These are phyloP conservation scores for Adansonia digitata DNA, from an alignment of 345 rosid species.

Conservation along the genomic window DNA sequence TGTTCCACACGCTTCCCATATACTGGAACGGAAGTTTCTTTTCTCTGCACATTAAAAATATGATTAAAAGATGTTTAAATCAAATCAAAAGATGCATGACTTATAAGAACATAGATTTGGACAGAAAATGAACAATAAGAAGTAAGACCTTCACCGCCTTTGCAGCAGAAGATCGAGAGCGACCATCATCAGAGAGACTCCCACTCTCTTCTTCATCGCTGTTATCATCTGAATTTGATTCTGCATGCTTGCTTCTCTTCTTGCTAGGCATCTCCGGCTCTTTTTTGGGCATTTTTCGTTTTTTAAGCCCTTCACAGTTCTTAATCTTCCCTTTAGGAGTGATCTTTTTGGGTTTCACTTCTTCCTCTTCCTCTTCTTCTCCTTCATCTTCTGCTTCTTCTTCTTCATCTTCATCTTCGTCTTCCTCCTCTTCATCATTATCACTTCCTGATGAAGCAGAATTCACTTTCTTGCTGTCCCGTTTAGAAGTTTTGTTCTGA, in stretches of 20 bases:
- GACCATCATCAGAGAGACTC: conserved; percentile 41
- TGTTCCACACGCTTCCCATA: conserved; percentile 82
- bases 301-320: conserved; percentile 44
- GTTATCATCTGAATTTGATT: conserved; percentile 34
- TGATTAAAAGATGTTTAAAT: conserved; percentile 6
- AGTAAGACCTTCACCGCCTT: conserved; percentile 46
- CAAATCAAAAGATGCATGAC: conserved; percentile 1
- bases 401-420: conserved; percentile 50
- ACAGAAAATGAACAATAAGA: conserved; percentile 9
- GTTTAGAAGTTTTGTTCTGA: conserved; percentile 35
- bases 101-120: conserved; percentile 2
- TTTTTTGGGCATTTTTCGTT: conserved; percentile 46
- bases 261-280: conserved; percentile 37
- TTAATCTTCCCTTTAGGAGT: conserved; percentile 28
- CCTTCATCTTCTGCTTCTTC: conserved; percentile 38
- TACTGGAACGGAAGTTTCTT: conserved; percentile 51
- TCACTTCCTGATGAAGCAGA: conserved; percentile 43
- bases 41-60: conserved; percentile 47
- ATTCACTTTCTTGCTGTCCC: conserved; percentile 28
- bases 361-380: conserved; percentile 34
- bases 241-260: conserved; percentile 43
- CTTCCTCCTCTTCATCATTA: conserved; percentile 37
- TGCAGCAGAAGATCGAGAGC: conserved; percentile 49
- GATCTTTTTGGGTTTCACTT: conserved; percentile 42
- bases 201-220: conserved; percentile 44